Conservation (phyloP, 192 early-diverging fungal species). For the Radiomyces spectabilis region DNA sequence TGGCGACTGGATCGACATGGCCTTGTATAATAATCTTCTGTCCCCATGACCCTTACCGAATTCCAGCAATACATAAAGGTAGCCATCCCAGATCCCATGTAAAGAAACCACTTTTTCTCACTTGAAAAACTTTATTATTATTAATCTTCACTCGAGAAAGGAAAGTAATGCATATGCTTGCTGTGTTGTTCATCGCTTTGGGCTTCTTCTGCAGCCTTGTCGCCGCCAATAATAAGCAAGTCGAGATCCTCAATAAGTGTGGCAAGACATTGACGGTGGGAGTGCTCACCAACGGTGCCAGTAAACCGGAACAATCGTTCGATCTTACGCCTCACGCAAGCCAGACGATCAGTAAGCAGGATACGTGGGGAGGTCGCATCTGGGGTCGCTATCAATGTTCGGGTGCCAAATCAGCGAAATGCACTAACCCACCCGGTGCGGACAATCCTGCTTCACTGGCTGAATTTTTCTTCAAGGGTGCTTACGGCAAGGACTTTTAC, state of each 20-base stretch:
- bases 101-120: too few species aligned
- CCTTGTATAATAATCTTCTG: too few species aligned
- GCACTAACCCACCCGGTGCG: slow-evolving; percentile 4
- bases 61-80: too few species aligned
- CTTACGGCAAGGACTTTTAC: slow-evolving; percentile 16
- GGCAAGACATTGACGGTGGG: slow-evolving; percentile 8
- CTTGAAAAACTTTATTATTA: not conserved
- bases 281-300: slow-evolving; percentile 16
- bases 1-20: too few species aligned
- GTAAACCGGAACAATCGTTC: not conserved
- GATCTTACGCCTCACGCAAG: slow-evolving; percentile 1
- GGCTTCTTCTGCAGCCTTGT: not conserved
- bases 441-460: slow-evolving; percentile 17
- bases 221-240: not conserved
- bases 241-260: slow-evolving; percentile 16
- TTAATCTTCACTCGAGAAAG: not conserved
- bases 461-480: slow-evolving; percentile 20
- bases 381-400: slow-evolving; percentile 16
- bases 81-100: too few species aligned
- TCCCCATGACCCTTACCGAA: too few species aligned
- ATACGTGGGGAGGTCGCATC: slow-evolving; percentile 18
- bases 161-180: not conserved
- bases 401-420: too few species aligned
- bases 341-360: not conserved
- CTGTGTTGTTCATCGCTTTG: not conserved